These are phyloP conservation scores for Dentipellis fragilis DNA, from an alignment of 768 basidiomycete genomes.

Conservation along the genomic window DNA sequence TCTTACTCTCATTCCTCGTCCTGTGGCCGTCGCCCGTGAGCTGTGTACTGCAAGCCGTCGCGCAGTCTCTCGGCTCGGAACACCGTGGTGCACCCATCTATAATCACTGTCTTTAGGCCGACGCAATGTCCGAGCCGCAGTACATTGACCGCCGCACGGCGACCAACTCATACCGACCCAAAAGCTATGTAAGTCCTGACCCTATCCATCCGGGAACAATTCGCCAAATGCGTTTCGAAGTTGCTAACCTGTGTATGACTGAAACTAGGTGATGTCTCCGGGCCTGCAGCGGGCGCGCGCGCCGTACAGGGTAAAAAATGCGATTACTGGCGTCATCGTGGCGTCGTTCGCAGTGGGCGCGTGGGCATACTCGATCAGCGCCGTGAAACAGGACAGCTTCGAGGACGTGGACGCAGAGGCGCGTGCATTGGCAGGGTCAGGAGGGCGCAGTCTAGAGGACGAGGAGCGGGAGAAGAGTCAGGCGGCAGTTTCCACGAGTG, in stretches of 20 bases:
- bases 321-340: constrained; percentile 63
- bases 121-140: constrained; percentile 4
- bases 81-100: too few species aligned
- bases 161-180: constrained; percentile 42
- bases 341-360: constrained; percentile 70
- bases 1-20: too few species aligned
- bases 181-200: constrained; percentile 32
- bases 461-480: not conserved
- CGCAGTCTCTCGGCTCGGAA: too few species aligned
- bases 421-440: constrained; percentile 10
- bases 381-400: constrained; percentile 13
- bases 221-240: not conserved
- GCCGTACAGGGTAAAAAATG: constrained; percentile 74
- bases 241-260: not conserved
- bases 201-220: not conserved
- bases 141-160: constrained; percentile 35
- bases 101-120: too few species aligned
- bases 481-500: not conserved
- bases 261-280: constrained; percentile 49
- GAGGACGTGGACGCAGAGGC: constrained; percentile 50
- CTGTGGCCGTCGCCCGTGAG: too few species aligned
- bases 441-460: constrained; percentile 4
- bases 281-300: constrained; percentile 81
- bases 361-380: constrained; percentile 88
- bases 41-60: too few species aligned